phyloP scores from a whole-genome alignment of 805 yeast species.

The Barnettozyma siamensis region DNA sequence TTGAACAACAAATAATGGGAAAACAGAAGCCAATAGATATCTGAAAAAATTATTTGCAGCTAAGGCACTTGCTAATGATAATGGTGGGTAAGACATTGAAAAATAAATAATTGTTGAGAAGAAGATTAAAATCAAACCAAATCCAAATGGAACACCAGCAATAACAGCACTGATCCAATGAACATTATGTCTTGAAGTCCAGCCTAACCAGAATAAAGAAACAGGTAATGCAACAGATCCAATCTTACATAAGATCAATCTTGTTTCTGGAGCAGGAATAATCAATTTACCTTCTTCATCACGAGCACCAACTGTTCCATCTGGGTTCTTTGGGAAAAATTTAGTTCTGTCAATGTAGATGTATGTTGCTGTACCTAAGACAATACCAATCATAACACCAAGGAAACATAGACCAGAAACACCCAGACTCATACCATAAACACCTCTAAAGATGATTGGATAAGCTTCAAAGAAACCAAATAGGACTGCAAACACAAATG shows the following conservation, averaged over 20 bases:
- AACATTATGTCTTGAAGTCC: conserved; percentile 57
- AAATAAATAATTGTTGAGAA: conserved; percentile 66
- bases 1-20: conserved; percentile 82
- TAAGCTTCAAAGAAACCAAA: conserved; percentile 78
- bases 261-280: conserved; percentile 54
- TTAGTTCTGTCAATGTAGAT: conserved; percentile 41
- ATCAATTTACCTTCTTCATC: conserved; percentile 43
- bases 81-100: conserved; percentile 66
- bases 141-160: conserved; percentile 77
- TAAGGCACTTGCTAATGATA: conserved; percentile 75
- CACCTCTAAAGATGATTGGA: conserved; percentile 67
- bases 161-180: conserved; percentile 77
- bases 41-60: conserved; percentile 84
- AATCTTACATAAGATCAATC: conserved; percentile 54
- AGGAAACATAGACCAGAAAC: conserved; percentile 64
- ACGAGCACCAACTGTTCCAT: conserved; percentile 55
- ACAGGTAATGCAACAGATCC: conserved; percentile 66
- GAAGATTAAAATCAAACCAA: conserved; percentile 66
- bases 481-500: conserved; percentile 70
- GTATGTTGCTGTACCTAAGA: conserved; percentile 49
- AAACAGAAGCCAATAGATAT: conserved; percentile 67
- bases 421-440: conserved; percentile 53
- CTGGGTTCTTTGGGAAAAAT: conserved; percentile 52
- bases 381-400: conserved; percentile 65
- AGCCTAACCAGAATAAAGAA: conserved; percentile 74